Evolutionary conservation across 225 moss, liverwort and hornwort genomes (phyloP).

Genomic region (Thuidium tamariscinum): DNA sequence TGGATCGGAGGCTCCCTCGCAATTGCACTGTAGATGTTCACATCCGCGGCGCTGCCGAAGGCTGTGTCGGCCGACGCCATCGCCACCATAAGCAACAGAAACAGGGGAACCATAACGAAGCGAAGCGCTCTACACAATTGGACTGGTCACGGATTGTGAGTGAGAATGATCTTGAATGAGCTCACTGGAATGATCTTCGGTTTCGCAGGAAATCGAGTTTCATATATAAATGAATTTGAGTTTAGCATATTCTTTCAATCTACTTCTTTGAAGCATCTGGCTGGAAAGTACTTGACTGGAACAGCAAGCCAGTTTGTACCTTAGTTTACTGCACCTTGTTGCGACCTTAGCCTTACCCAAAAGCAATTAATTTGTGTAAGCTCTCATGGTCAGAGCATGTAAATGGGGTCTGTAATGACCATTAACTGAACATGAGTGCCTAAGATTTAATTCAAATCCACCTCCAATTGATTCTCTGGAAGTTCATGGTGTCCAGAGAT

Average conservation of each 20-base stretch:
- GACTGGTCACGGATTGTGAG: too few species aligned
- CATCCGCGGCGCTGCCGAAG: neutral
- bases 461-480: neutral
- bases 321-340: neutral
- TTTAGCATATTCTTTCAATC: neutral
- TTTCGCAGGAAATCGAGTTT: neutral
- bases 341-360: neutral
- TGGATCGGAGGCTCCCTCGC: neutral
- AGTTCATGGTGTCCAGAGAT: neutral
- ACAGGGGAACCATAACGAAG: neutral
- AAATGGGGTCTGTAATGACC: neutral
- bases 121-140: neutral
- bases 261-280: neutral
- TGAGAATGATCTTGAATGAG: neutral
- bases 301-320: neutral
- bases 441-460: too few species aligned
- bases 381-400: neutral
- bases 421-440: neutral
- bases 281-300: neutral
- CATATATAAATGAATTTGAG: neutral
- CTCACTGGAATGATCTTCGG: neutral
- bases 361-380: neutral
- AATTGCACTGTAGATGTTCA: neutral
- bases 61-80: neutral
- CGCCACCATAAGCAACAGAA: neutral